Conservation (phyloP, 345 rosid species). For the Camelina sativa region DNA sequence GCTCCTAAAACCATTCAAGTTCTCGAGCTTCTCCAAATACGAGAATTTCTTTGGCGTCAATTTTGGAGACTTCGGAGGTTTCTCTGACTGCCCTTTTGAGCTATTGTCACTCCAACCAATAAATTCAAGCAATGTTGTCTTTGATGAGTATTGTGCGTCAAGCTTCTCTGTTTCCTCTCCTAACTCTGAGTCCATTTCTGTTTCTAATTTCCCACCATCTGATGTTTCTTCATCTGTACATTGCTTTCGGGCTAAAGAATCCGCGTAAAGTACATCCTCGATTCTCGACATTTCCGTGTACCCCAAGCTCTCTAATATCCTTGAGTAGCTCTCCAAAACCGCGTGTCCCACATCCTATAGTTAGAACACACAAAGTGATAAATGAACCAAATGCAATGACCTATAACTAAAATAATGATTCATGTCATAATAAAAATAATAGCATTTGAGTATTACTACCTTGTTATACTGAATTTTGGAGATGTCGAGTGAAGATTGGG, state of each 20-base stretch:
- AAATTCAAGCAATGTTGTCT: slow-evolving; percentile 66
- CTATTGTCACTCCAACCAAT: slow-evolving; percentile 64
- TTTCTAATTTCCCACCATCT: slow-evolving; percentile 19
- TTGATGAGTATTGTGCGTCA: slow-evolving; percentile 52
- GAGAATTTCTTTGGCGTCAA: slow-evolving; percentile 38
- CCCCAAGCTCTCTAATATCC: slow-evolving; percentile 83
- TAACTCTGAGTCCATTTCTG: slow-evolving; percentile 23
- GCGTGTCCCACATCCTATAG: slow-evolving; percentile 84
- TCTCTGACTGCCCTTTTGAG: slow-evolving; percentile 38
- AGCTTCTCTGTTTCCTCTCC: slow-evolving; percentile 40
- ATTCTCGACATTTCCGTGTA: slow-evolving; percentile 70
- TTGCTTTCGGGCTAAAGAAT: slow-evolving; percentile 46
- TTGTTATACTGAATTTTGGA: slow-evolving; percentile 77
- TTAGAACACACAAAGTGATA: neutral
- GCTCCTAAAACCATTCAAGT: slow-evolving; percentile 58
- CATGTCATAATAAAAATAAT: neutral
- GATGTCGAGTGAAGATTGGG: slow-evolving; percentile 82
- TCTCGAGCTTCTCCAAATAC: slow-evolving; percentile 59
- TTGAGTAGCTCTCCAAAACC: slow-evolving; percentile 86
- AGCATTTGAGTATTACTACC: slow-evolving; percentile 52
- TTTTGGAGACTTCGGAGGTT: slow-evolving; percentile 36
- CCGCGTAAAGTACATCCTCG: slow-evolving; percentile 78
- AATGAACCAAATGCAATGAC: neutral
- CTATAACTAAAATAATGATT: neutral
- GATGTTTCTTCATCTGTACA: slow-evolving; percentile 32